A percentile compares a stretch with the other conserved stretches of the same genome.
Evolutionary conservation across 805 yeast genomes (phyloP).

Genomic region (Lipomyces sp.): DNA sequence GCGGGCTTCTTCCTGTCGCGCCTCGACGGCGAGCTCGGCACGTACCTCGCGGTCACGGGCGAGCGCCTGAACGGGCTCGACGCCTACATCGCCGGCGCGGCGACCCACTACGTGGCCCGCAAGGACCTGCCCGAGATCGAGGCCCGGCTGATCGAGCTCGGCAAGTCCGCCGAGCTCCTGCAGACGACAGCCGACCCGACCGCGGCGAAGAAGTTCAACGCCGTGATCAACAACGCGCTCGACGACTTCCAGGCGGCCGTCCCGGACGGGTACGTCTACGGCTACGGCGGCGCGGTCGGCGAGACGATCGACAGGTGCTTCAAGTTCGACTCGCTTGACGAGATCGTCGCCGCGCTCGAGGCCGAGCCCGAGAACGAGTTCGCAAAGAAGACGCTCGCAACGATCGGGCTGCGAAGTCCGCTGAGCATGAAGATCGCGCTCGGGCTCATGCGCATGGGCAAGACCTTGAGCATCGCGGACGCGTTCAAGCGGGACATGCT

Average conservation of each 20-base stretch:
- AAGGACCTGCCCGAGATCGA: constrained; percentile 60
- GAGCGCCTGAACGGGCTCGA: constrained; percentile 73
- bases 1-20: constrained; percentile 84
- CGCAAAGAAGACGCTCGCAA: constrained; percentile 56
- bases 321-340: constrained; percentile 48
- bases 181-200: constrained; percentile 5
- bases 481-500: constrained; percentile 71
- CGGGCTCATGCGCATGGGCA: constrained; percentile 62
- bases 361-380: constrained; percentile 51
- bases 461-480: constrained; percentile 53
- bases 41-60: constrained; percentile 84
- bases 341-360: constrained; percentile 52
- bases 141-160: constrained; percentile 62
- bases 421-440: constrained; percentile 73
- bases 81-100: constrained; percentile 76
- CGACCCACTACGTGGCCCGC: constrained; percentile 83
- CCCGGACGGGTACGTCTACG: constrained; percentile 61
- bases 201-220: constrained; percentile 26
- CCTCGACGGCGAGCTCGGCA: constrained; percentile 77
- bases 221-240: constrained; percentile 63
- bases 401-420: constrained; percentile 65
- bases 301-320: constrained; percentile 68
- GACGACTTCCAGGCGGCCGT: constrained; percentile 73
- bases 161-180: constrained; percentile 26
- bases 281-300: constrained; percentile 54